phyloP scores from a whole-genome alignment of 2,329 filamentous ascomycete species.

The Curvularia hawaiiensis region DNA sequence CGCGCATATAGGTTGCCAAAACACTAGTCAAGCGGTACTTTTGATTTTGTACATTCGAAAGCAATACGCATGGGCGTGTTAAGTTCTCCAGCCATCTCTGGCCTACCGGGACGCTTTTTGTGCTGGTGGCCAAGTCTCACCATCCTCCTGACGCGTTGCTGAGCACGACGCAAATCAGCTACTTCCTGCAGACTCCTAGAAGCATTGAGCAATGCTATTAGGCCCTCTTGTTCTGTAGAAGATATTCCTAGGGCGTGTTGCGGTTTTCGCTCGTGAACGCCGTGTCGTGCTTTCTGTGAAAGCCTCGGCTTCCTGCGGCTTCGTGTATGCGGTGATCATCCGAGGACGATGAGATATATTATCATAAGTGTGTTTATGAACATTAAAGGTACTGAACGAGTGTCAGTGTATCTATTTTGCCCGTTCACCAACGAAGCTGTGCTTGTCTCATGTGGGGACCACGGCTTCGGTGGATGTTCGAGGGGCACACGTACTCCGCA shows the following conservation, averaged over 20 bases:
- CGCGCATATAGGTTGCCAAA: not conserved
- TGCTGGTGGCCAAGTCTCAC: not conserved
- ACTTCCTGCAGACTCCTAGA: not conserved
- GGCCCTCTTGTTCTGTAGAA: not conserved
- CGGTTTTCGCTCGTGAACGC: not conserved
- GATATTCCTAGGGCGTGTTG: not conserved
- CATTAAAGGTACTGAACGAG: conserved; percentile 45
- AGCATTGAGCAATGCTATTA: not conserved
- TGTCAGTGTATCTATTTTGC: conserved; percentile 16
- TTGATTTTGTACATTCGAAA: conserved; percentile 2
- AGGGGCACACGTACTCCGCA: conserved; percentile 74
- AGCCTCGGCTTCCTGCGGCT: conserved; percentile 6
- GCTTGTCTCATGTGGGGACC: not conserved
- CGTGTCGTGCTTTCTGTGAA: conserved; percentile 11
- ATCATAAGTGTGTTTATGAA: conserved; percentile 49
- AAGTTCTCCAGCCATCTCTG: not conserved
- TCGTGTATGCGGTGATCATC: conserved; percentile 29
- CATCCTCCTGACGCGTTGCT: not conserved
- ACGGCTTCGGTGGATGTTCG: not conserved
- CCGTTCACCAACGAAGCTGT: not conserved
- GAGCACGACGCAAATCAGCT: not conserved
- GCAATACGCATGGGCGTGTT: not conserved
- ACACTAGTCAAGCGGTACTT: not conserved
- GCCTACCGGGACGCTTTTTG: not conserved
- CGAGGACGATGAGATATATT: conserved; percentile 45